Conservation (phyloP, 129 eudicot species). For the Kitagawia praeruptora region DNA sequence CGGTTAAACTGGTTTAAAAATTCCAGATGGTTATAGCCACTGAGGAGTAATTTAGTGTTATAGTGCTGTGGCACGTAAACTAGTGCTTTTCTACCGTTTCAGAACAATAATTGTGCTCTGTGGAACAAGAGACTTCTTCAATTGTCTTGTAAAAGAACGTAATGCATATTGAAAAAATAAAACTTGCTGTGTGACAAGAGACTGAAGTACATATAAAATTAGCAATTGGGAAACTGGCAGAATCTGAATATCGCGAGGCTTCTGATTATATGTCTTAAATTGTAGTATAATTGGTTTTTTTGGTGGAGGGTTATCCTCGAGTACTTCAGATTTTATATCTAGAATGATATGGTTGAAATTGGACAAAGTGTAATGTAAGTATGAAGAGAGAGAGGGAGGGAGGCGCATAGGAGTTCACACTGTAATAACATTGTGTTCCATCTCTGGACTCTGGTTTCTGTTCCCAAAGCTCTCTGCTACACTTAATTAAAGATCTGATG, state of each 20-base stretch:
- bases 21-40: not conserved
- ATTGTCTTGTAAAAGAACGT: not conserved
- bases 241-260: not conserved
- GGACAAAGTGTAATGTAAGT: not conserved
- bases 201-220: not conserved
- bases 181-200: not conserved
- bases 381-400: not conserved
- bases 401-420: not conserved
- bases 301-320: not conserved
- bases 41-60: not conserved
- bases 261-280: not conserved
- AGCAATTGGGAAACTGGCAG: not conserved
- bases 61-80: not conserved
- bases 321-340: not conserved
- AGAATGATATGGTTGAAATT: not conserved
- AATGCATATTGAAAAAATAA: not conserved
- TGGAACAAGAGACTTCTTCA: not conserved
- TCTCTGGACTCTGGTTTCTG: not conserved
- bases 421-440: not conserved
- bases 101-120: not conserved
- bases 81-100: not conserved
- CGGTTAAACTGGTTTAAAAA: not conserved
- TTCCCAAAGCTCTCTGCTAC: not conserved
- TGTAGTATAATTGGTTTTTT: not conserved
- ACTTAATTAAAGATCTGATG: not conserved